Conservation (phyloP, 257 asterid genomes). For the Solanum chiquidenum region DNA sequence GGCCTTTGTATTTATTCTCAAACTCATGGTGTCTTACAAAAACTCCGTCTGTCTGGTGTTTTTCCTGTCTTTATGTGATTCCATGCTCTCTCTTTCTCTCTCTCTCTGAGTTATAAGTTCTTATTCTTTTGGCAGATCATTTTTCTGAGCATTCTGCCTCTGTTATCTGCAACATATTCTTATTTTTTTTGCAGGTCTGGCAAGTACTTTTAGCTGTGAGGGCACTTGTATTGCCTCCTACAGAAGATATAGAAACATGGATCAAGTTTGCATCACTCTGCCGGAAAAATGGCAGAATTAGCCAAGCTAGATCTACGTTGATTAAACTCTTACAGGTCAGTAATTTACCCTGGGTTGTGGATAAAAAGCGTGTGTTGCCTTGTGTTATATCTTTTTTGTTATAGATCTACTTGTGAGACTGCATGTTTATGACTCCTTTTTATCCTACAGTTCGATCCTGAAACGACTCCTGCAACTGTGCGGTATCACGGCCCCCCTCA, state of each 20-base stretch:
- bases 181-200: conserved; percentile 65
- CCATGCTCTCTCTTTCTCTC: background rate
- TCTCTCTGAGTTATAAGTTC: background rate
- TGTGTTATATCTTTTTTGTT: background rate
- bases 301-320: conserved; percentile 93
- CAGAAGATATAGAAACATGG: conserved; percentile 98
- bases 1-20: background rate
- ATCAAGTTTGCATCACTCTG: conserved; percentile 93
- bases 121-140: background rate
- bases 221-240: conserved; percentile 95
- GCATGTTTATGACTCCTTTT: conserved; percentile 1
- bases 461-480: conserved; percentile 64
- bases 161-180: conserved; percentile 3
- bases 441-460: conserved; percentile 81
- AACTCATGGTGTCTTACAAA: background rate
- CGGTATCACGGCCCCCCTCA: conserved; percentile 90
- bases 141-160: background rate
- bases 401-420: background rate
- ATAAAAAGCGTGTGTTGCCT: background rate
- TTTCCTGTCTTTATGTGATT: background rate
- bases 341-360: conserved; percentile 4
- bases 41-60: background rate
- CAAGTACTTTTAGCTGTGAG: conserved; percentile 78
- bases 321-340: conserved; percentile 84
- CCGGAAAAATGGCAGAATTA: conserved; percentile 94